Conservation (phyloP, 148 eudicot genomes). For the Nepenthes mirabilis region DNA sequence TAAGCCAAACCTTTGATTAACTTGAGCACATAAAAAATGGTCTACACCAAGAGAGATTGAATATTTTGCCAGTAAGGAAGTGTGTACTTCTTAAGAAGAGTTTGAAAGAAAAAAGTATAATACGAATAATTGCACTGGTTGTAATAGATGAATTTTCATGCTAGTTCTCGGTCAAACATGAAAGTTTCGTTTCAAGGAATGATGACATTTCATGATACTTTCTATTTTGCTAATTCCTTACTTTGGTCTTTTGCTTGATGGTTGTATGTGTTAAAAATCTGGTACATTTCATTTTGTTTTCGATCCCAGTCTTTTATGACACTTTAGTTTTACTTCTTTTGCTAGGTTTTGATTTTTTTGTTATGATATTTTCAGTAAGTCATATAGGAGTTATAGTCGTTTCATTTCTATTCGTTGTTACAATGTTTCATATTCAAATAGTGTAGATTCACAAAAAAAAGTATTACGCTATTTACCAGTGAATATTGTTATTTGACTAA, state of each 20-base stretch:
- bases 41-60: conserved; percentile 1
- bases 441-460: conserved; percentile 4
- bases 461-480: conserved; percentile 9
- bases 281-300: neutral
- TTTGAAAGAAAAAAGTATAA: conserved; percentile 4
- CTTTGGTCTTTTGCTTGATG: conserved; percentile 10
- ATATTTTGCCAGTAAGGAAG: conserved; percentile 3
- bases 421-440: conserved; percentile 5
- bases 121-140: conserved; percentile 5
- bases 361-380: conserved; percentile 6
- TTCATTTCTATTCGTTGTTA: conserved; percentile 10
- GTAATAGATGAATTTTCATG: conserved; percentile 8
- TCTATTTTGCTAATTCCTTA: conserved; percentile 8
- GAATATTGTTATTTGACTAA: conserved; percentile 8
- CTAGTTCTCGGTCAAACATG: conserved; percentile 12
- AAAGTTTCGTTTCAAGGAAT: conserved; percentile 17
- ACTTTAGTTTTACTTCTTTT: neutral
- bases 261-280: neutral
- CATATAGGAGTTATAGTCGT: conserved; percentile 10
- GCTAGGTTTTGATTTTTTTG: neutral
- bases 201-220: conserved; percentile 19
- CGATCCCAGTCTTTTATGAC: neutral
- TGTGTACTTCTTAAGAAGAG: conserved; percentile 5
- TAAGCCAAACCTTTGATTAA: neutral
- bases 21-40: neutral